phyloP scores from a whole-genome alignment of 176 grass and related monocot genomes.

The Musa schizocarpa region DNA sequence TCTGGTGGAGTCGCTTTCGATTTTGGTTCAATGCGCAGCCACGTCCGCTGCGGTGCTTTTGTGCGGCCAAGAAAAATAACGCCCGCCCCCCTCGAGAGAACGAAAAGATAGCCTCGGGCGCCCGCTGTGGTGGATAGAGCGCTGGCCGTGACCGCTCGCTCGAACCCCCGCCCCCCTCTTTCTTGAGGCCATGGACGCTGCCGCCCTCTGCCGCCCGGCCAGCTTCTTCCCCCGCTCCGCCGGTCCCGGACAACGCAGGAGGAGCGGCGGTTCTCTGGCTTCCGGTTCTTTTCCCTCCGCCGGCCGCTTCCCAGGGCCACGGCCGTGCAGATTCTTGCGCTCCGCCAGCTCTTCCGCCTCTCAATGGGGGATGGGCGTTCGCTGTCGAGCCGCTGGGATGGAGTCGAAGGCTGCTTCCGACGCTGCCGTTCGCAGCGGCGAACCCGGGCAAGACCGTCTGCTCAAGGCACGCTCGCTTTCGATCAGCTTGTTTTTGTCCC shows the following conservation, averaged over 20 bases:
- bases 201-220: not conserved
- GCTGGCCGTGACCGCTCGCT: not conserved
- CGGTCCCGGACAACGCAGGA: not conserved
- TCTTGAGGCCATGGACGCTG: not conserved
- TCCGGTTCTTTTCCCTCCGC: not conserved
- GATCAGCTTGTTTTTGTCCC: not conserved
- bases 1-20: too few species aligned
- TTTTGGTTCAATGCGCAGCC: too few species aligned
- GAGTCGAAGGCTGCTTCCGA: not conserved
- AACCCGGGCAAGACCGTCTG: slow-evolving; percentile 62
- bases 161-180: too few species aligned
- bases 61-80: not conserved
- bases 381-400: slow-evolving; percentile 6
- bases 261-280: not conserved
- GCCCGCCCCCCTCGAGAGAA: too few species aligned
- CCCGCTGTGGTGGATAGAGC: not conserved
- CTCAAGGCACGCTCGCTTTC: slow-evolving; percentile 40
- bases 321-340: not conserved
- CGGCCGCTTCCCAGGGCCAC: not conserved
- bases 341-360: not conserved
- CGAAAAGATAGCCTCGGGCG: not conserved
- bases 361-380: not conserved
- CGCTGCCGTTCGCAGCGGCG: not conserved
- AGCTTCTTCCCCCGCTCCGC: not conserved
- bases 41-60: not conserved